These are phyloP conservation scores for Fraxinus velutina DNA, from an alignment of 305 asterid species.

Conservation along the genomic window DNA sequence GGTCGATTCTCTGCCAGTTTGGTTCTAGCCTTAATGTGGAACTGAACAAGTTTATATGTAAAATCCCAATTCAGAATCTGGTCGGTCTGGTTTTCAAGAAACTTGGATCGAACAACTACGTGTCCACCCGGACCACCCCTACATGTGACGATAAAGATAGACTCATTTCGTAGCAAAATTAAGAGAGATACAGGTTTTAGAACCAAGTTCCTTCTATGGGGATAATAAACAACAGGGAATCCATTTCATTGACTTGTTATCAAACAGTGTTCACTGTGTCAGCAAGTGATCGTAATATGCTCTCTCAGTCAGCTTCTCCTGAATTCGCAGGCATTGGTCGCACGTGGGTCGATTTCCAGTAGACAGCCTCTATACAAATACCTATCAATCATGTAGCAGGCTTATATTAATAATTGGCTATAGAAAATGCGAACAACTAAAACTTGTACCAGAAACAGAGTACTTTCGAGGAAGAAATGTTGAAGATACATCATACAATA, in stretches of 20 bases:
- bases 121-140: not conserved
- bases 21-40: not conserved
- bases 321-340: conserved; percentile 82
- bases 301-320: conserved; percentile 78
- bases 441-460: too few relatives aligned
- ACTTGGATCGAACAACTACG: not conserved
- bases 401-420: not conserved
- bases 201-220: not conserved
- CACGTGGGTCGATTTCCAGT: conserved; percentile 98
- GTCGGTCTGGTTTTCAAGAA: not conserved
- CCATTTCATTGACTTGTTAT: not conserved
- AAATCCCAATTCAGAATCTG: not conserved
- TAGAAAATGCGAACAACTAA: too few relatives aligned
- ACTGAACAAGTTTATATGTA: not conserved
- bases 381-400: conserved; percentile 38
- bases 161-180: not conserved
- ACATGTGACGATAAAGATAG: not conserved
- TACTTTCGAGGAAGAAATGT: too few relatives aligned
- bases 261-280: conserved; percentile 75
- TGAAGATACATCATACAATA: not conserved
- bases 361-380: conserved; percentile 85
- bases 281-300: conserved; percentile 77
- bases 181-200: not conserved
- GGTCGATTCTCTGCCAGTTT: not conserved
- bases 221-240: not conserved